Percentiles rank a stretch among this genome's conserved stretches.
These are phyloP conservation scores for Naganishia albida DNA, from an alignment of 1,284 basidiomycete genomes.

Conservation along the genomic window DNA sequence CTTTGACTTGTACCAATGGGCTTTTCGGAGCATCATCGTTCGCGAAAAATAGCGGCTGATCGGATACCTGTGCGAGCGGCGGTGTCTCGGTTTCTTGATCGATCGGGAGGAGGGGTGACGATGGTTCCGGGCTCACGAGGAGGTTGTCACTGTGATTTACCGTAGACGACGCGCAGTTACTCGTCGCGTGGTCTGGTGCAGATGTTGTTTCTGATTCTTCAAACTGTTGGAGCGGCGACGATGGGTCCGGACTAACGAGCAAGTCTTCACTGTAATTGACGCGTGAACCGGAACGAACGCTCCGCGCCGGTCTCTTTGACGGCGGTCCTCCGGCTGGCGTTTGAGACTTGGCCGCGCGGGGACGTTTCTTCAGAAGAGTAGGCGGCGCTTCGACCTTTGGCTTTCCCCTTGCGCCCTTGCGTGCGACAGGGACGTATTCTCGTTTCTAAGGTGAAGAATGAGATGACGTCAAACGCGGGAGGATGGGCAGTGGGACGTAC, in stretches of 20 bases:
- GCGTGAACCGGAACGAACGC: neutral
- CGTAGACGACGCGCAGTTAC: neutral
- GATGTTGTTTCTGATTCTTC: neutral
- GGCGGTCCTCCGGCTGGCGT: neutral
- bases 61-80: neutral
- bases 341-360: neutral
- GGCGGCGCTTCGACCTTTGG: neutral
- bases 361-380: neutral
- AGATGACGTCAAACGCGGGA: neutral
- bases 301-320: neutral
- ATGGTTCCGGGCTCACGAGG: neutral
- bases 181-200: neutral
- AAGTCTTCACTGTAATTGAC: neutral
- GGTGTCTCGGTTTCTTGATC: neutral
- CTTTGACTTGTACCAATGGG: conserved; percentile 26
- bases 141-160: neutral
- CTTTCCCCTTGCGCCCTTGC: neutral
- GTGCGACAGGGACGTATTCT: conserved; percentile 19
- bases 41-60: neutral
- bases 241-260: neutral
- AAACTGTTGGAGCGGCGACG: neutral
- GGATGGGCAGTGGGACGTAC: neutral
- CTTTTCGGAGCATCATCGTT: neutral
- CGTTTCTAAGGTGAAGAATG: conserved; percentile 21
- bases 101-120: neutral